Base-by-base conservation (phyloP, 164 flowering plant genomes). In the Annona cherimola region DNA sequence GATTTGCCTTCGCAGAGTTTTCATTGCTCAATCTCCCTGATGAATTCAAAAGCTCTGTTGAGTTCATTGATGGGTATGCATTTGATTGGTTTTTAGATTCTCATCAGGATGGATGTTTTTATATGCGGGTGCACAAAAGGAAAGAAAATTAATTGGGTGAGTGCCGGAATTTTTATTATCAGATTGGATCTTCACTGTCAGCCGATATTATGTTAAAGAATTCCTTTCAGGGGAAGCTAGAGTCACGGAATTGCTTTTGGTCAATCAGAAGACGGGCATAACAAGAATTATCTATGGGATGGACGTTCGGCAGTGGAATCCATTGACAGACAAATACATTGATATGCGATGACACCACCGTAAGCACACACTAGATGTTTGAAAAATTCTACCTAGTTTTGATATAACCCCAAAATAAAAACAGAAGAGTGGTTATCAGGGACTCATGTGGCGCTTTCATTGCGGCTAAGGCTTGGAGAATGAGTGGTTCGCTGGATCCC, bases 261-360 rank as follows among this genome's bases (percentile, higher is more conserved):
- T 77, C 74, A 66, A 85, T 55, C 91, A 90, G 2, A 79, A 69
- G 71, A 69, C 79, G 18, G 79, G 79, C 62, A 81, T 89, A 59
- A 72, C 69, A 7, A 97, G 99, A 35, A 95, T 93, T 43, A 82
- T 84, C 6, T 93, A 95, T 80, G 99, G 99, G 43, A 91, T 93
- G 96, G 99, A 95, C 79, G 91, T 83, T 63, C 96, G 91, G 73
- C 97, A 93, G 69, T 95, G 98, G 99, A 86, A 95, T 65, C 96
- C 98, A 64, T 54, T 80, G 7, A 79, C 88, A 0, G 99, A 93
- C 79, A 90, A 90, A 72, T 85, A 86, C 71, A 79, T 87, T 4
- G 72, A 69, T 74, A 75, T 92, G 83, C 57, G 87, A 89, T 79
- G 80, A 83, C 8, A 73, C 92, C 54, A 95, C 97, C 45, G 99